phyloP scores from a whole-genome alignment of 768 basidiomycete genomes.

The Artomyces pyxidatus region DNA sequence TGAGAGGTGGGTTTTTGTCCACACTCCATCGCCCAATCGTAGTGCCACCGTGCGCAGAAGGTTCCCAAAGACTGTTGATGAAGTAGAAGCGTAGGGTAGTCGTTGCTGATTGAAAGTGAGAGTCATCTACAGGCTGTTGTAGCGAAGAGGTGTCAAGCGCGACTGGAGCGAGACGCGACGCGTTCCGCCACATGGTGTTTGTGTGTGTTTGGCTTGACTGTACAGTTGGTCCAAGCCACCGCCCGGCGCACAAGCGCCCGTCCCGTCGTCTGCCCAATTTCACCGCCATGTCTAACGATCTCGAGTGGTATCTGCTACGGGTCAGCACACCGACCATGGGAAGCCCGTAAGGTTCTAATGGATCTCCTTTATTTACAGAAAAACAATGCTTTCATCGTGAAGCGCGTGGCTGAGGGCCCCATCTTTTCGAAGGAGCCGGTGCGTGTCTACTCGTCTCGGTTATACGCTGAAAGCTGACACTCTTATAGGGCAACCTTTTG shows the following conservation, averaged over 20 bases:
- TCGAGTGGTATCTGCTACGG: conserved; percentile 90
- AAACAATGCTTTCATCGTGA: conserved; percentile 81
- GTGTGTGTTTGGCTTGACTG: too few species aligned
- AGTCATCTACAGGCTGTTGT: too few species aligned
- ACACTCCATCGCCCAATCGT: too few species aligned
- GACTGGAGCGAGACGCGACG: too few species aligned
- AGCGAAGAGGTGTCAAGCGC: too few species aligned
- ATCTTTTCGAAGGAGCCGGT: conserved; percentile 82
- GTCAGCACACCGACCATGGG: conserved; percentile 28
- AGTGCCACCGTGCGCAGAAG: too few species aligned
- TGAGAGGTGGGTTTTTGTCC: too few species aligned
- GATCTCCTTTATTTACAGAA: conserved; percentile 36
- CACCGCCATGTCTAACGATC: conserved; percentile 51
- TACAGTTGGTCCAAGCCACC: conserved; percentile 4
- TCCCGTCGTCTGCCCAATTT: background rate
- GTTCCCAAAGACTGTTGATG: too few species aligned
- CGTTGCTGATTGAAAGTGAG: too few species aligned
- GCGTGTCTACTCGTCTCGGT: conserved; percentile 23
- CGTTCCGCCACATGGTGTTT: too few species aligned
- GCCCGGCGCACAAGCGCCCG: background rate
- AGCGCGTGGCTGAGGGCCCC: conserved; percentile 63
- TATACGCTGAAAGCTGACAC: background rate
- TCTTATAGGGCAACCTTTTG: conserved; percentile 67
- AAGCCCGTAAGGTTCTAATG: background rate
- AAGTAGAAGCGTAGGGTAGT: too few species aligned